These are phyloP conservation scores for Coelastrella sp. DNA, from an alignment of 139 green algal genomes.

Conservation along the genomic window DNA sequence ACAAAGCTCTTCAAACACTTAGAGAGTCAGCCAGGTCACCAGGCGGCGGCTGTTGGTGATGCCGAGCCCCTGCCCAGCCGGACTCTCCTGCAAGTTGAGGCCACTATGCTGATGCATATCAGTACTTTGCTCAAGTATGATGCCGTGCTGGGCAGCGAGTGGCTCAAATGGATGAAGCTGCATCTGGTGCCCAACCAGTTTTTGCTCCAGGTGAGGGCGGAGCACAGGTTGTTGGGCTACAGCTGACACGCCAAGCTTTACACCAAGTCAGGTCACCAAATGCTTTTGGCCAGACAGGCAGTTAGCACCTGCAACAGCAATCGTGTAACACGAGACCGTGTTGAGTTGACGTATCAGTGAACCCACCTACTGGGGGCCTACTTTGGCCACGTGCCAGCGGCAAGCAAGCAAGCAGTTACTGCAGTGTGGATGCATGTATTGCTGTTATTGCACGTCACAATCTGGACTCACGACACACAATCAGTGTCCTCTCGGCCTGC, in stretches of 20 bases:
- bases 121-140: slow-evolving; percentile 53
- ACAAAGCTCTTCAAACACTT: slow-evolving; percentile 47
- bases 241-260: background rate
- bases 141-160: slow-evolving; percentile 42
- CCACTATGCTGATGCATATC: slow-evolving; percentile 57
- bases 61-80: background rate
- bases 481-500: background rate
- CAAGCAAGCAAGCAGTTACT: too few species aligned
- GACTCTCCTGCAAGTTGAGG: slow-evolving; percentile 51
- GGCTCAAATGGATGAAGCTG: slow-evolving; percentile 8
- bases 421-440: background rate
- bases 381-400: too few species aligned
- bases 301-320: too few species aligned
- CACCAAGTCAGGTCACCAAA: background rate
- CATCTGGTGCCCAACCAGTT: background rate
- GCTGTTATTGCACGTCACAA: background rate
- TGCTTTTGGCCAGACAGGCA: background rate
- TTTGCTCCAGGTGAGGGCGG: slow-evolving; percentile 26
- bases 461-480: background rate
- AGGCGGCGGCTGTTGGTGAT: background rate
- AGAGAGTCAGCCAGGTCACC: slow-evolving; percentile 22
- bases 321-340: too few species aligned
- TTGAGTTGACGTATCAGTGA: too few species aligned
- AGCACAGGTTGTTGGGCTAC: background rate
- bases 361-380: too few species aligned